phyloP scores from a whole-genome alignment of 192 early-diverging fungal genomes.

The Phlyctochytrium planicorne region DNA sequence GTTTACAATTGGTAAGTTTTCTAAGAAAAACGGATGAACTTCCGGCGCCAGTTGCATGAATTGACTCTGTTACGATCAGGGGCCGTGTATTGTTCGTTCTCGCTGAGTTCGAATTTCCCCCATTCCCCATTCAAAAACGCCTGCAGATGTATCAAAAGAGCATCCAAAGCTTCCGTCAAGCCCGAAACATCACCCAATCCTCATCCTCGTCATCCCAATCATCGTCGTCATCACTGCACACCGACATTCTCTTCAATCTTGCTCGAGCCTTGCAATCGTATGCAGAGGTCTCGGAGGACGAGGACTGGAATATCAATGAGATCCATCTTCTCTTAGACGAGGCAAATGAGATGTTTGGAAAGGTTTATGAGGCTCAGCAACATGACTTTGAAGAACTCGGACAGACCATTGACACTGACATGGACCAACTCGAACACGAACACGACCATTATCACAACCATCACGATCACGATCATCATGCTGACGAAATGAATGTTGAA shows the following conservation, averaged over 20 bases:
- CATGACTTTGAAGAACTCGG: conserved; percentile 9
- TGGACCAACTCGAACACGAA: conserved; percentile 5
- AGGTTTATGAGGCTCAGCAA: conserved; percentile 18
- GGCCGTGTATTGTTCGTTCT: conserved; percentile 57
- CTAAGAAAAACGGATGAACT: conserved; percentile 17
- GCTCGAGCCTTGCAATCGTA: conserved; percentile 65
- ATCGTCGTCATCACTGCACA: conserved; percentile 52
- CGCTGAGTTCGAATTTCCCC: conserved; percentile 51
- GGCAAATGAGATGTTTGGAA: conserved; percentile 31
- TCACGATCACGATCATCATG: too few species aligned
- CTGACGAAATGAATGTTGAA: conserved; percentile 4
- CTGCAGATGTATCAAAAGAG: too few species aligned
- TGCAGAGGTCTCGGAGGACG: conserved; percentile 24
- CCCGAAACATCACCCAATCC: too few species aligned
- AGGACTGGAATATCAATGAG: conserved; percentile 9
- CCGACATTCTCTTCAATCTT: conserved; percentile 68
- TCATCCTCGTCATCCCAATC: conserved; percentile 53
- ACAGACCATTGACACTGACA: neutral
- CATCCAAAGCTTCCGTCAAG: conserved; percentile 42
- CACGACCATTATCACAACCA: neutral
- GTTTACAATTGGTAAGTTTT: conserved; percentile 65
- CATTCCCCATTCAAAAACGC: too few species aligned
- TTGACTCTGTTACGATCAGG: too few species aligned
- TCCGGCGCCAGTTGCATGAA: conserved; percentile 37
- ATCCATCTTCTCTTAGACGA: conserved; percentile 22